phyloP scores from a whole-genome alignment of 2,329 filamentous ascomycete species.

The Pestalotiopsis sp. region DNA sequence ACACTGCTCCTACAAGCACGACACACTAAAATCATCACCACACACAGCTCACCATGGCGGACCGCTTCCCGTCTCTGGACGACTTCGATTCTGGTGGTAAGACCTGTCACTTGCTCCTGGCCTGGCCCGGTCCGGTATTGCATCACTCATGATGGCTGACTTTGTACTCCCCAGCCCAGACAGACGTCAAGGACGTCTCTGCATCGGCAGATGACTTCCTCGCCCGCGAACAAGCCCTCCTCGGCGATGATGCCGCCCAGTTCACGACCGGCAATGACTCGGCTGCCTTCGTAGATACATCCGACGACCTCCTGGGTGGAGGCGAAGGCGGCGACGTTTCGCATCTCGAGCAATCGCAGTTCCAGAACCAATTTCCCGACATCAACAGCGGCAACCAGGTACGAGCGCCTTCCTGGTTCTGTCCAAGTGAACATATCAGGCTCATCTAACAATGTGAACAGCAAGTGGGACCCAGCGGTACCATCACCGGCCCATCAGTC shows the following conservation, averaged over 20 bases:
- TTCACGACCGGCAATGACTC: slow-evolving; percentile 78
- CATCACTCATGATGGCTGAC: background rate
- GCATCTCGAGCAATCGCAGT: slow-evolving; percentile 46
- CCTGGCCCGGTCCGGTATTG: background rate
- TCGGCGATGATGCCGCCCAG: slow-evolving; percentile 91
- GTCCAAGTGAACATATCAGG: background rate
- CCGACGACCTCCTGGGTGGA: slow-evolving; percentile 71
- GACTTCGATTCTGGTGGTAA: slow-evolving; percentile 70
- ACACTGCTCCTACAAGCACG: background rate
- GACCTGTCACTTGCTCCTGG: slow-evolving; percentile 17
- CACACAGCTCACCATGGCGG: slow-evolving; percentile 58
- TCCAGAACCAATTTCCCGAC: slow-evolving; percentile 90
- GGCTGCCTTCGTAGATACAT: slow-evolving; percentile 62
- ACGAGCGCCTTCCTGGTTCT: slow-evolving; percentile 20
- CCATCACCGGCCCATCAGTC: slow-evolving; percentile 74
- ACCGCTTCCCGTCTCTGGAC: slow-evolving; percentile 77
- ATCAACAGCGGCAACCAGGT: slow-evolving; percentile 70
- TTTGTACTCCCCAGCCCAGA: slow-evolving; percentile 56
- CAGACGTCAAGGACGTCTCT: slow-evolving; percentile 59
- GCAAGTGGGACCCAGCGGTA: slow-evolving; percentile 73
- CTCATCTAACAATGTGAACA: slow-evolving; percentile 32
- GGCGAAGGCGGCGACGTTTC: slow-evolving; percentile 45
- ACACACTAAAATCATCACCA: background rate
- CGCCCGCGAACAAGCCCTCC: slow-evolving; percentile 81
- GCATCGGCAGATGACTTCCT: slow-evolving; percentile 81